Base-by-base conservation (phyloP, 768 basidiomycete genomes). In the Tricholoma matsutake region DNA sequence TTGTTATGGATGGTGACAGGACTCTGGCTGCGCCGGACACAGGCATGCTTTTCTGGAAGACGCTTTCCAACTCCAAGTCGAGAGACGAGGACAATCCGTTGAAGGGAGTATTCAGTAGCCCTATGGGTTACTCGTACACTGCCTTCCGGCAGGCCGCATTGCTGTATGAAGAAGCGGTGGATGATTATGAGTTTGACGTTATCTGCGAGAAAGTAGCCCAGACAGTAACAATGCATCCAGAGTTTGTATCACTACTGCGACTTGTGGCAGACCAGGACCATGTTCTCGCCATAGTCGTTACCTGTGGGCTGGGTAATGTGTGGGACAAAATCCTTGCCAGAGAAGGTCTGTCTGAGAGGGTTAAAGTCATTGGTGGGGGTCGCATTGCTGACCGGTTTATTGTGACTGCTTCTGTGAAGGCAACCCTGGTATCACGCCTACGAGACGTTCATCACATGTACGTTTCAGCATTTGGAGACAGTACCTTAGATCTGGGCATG, bases 91-190 rank as follows among this genome's bases (percentile, higher is more conserved):
- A 51, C 7, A 51, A 51, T 51, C 47, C 47, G 47, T 51, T 51
- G 28, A 51, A 51, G 47, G 47, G 25, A 29, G 25, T 51, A 28
- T 51, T 51, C 47, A 51, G 47, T 51, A 51, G 47, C 47, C 47
- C 47, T 51, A 51, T 51, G 47, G 47, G 47, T 51, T 51, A 51
- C 47, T 51, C 47, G 47, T 51, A 51, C 47, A 51, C 47, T 51
- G 47, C 47, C 47, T 51, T 51, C 47, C 47, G 47, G 11, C 47
- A 51, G 47, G 47, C 28, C 28, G 47, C 47, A 29, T 51, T 51
- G 25, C 14, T 51, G 47, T 51, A 51, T 51, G 47, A 51, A 51
- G 47, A 51, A 28, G 9, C 45, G 45, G 47, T 51, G 16, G 47
- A 29, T 51, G 47, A 29, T 29, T 28, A 29, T 25, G 47, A 51